These are phyloP conservation scores for Striga hermonthica DNA, from an alignment of 305 asterid species.

Conservation along the genomic window DNA sequence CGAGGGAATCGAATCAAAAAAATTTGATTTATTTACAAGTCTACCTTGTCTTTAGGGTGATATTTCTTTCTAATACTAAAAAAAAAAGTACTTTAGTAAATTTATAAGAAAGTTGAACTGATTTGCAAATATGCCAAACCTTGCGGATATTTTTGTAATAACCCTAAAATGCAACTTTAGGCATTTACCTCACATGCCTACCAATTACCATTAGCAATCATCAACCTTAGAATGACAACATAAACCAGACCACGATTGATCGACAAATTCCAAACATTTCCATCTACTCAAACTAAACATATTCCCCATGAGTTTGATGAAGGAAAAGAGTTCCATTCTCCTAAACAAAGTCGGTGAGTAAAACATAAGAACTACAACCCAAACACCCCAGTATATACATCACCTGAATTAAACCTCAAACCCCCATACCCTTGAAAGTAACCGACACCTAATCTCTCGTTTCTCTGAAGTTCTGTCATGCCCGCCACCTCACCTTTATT, in stretches of 20 bases:
- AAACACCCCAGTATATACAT: constrained; percentile 64
- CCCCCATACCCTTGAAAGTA: constrained; percentile 66
- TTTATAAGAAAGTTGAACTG: no score
- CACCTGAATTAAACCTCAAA: constrained; percentile 57
- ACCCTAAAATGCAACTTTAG: not conserved
- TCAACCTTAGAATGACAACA: not conserved
- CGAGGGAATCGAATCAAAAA: no score
- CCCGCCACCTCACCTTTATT: constrained; percentile 45
- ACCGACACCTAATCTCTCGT: constrained; percentile 52
- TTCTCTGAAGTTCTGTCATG: constrained; percentile 49
- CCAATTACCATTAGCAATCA: not conserved
- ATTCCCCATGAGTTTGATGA: constrained; percentile 31
- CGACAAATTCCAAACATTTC: constrained; percentile 26
- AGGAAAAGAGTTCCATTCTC: constrained; percentile 30
- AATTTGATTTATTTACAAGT: no score
- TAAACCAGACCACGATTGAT: constrained; percentile 24
- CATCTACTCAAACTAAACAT: constrained; percentile 35
- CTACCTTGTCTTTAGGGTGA: no score
- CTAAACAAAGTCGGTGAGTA: not conserved
- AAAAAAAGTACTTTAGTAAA: no score
- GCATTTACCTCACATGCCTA: not conserved
- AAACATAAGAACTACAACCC: constrained; percentile 51
- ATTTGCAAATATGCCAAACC: not conserved
- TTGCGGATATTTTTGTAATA: not conserved
- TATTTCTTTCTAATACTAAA: no score